Evolutionary conservation across 768 basidiomycete genomes (phyloP).

Genomic region (Suillus alpinus): DNA sequence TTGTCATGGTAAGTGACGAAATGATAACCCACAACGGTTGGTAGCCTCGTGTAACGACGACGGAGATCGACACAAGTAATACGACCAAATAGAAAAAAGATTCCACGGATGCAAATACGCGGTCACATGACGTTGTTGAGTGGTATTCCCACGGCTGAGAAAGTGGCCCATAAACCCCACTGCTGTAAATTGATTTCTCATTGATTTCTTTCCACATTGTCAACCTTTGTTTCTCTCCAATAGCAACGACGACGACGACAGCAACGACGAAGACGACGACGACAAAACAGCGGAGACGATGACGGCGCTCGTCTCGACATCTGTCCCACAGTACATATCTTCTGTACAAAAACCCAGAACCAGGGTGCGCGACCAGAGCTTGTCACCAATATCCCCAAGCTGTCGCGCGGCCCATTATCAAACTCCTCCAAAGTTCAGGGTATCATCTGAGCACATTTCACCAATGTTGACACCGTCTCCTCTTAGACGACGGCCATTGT

Average conservation of each 20-base stretch:
- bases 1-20: constrained; percentile 3
- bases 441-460: constrained; percentile 42
- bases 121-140: constrained; percentile 36
- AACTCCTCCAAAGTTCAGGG: constrained; percentile 32
- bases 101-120: constrained; percentile 21
- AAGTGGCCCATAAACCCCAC: constrained; percentile 29
- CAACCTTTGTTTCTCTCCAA: constrained; percentile 16
- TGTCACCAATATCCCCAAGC: constrained; percentile 31
- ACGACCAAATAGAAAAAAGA: constrained; percentile 9
- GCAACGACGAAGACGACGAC: constrained; percentile 8
- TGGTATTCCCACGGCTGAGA: constrained; percentile 25
- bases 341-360: constrained; percentile 24
- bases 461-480: constrained; percentile 69
- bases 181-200: constrained; percentile 8
- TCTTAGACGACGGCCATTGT: constrained; percentile 44
- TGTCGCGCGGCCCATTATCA: constrained; percentile 31
- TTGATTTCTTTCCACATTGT: constrained; percentile 1
- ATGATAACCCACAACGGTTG: background rate
- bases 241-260: constrained; percentile 20
- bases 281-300: constrained; percentile 16
- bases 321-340: constrained; percentile 32
- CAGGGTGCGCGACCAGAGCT: constrained; percentile 26
- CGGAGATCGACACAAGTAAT: constrained; percentile 12
- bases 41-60: constrained; percentile 35
- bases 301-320: constrained; percentile 27